Conservation (phyloP, 164 flowering plant species). For the Chimonanthus praecox region DNA sequence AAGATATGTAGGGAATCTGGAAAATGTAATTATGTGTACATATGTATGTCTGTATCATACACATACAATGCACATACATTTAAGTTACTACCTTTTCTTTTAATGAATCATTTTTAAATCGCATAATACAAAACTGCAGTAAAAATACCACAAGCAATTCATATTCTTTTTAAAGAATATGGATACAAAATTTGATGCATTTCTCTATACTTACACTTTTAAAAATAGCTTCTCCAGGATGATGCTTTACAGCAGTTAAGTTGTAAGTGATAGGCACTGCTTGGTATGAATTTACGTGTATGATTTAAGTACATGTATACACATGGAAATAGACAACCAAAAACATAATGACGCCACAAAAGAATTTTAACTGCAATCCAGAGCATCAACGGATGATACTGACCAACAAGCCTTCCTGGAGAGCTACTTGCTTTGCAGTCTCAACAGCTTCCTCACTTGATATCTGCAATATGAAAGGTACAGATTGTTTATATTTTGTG, state of each 20-base stretch:
- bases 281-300: background rate
- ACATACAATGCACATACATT: too few relatives aligned
- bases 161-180: too few relatives aligned
- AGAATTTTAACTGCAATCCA: background rate
- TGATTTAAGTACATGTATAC: background rate
- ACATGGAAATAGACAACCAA: background rate
- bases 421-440: constrained; percentile 83
- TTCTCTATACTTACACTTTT: too few relatives aligned
- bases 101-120: too few relatives aligned
- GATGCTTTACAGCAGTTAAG: background rate
- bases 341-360: background rate
- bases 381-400: constrained; percentile 19
- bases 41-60: too few relatives aligned
- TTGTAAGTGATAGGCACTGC: background rate
- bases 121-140: too few relatives aligned
- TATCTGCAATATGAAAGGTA: constrained; percentile 34
- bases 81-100: too few relatives aligned
- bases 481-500: background rate
- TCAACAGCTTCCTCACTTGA: constrained; percentile 94
- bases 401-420: constrained; percentile 92
- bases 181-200: too few relatives aligned
- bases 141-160: too few relatives aligned
- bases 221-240: too few relatives aligned
- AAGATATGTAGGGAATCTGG: too few relatives aligned
- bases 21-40: too few relatives aligned